Percentiles rank a stretch among this genome's conserved stretches.
Conservation (phyloP, 768 basidiomycete genomes). For the Tephrocybe sp. region DNA sequence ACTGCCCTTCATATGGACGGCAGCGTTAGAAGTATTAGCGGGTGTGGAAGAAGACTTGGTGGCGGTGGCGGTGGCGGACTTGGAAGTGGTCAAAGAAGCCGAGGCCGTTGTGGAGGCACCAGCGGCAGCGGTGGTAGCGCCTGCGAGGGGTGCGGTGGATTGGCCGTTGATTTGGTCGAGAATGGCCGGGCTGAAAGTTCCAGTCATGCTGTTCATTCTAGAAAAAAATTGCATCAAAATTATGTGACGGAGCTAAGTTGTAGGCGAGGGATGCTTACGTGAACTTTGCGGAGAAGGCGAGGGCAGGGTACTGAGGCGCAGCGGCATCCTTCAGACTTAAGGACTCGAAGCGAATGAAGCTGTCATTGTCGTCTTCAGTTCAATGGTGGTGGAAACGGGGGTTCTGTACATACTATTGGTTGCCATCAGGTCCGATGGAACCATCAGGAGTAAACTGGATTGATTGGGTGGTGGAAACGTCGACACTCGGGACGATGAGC, state of each 20-base stretch:
- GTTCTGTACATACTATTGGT: conserved; percentile 59
- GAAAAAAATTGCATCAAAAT: not conserved
- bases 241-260: not conserved
- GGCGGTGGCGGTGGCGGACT: conserved; percentile 17
- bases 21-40: conserved; percentile 20
- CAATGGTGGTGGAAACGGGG: too few species aligned
- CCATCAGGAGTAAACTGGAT: conserved; percentile 53
- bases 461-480: conserved; percentile 50
- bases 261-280: conserved; percentile 42
- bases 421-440: conserved; percentile 52
- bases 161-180: conserved; percentile 62
- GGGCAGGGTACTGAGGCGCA: conserved; percentile 52
- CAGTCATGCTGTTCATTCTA: conserved; percentile 72
- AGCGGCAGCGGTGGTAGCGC: conserved; percentile 28
- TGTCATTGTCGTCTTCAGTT: too few species aligned
- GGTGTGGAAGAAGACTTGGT: conserved; percentile 16
- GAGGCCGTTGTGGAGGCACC: conserved; percentile 21
- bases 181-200: conserved; percentile 58
- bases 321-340: conserved; percentile 47
- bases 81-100: conserved; percentile 18
- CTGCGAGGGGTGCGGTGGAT: conserved; percentile 56
- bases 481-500: conserved; percentile 40
- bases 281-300: conserved; percentile 82
- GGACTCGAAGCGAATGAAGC: conserved; percentile 82
- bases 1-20: conserved; percentile 26